Evolutionary conservation across 352 stramenopile genomes (phyloP), one percentile per base, ranked within the genome.

Genomic region (Phytophthora pseudosyringae): DNA sequence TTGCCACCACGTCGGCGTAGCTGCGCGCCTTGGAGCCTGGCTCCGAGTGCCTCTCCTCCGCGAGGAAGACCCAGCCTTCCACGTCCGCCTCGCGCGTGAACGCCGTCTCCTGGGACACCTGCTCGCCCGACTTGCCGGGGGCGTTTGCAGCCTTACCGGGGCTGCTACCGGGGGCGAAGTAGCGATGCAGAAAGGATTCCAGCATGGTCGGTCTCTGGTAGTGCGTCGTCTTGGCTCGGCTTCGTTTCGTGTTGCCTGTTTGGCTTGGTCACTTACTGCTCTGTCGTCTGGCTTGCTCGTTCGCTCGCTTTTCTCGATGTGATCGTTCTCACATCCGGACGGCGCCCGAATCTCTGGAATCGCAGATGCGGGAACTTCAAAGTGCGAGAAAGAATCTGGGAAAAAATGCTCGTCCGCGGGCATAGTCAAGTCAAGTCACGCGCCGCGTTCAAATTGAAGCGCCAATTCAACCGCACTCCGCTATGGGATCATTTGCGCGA

Each of bases 21-120:
- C 59, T 75, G 44, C 76, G 64, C 13, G 56, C 46, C 50, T 67
- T 80, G 7, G 51, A 59, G 32, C 43, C 59, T 47, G 50, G 11
- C 6, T 69, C 38, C 8, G 64, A 51, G 26, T 54, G 50, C 15
- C 60, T 55, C 16, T 78, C 69, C 44, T 81, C 57, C 11, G 68
- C 77, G 1, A 86, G 69, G 25, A 83, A 74, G 11, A 86, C 72
- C 77, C 77, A 86, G 5, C 67, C 77, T 41, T 86, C 77, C 33
- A 76, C 77, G 54, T 83, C 66, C 9, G 67, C 69, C 44, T 73
- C 68, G 31, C 68, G 70, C 28, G 73, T 79, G 32, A 77, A 73
- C 9, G 49, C 50, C 16, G 74, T 76, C 50, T 75, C 57, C 32
- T 75, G 64, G 12, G 59, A 77, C 6, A 69, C 52, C 21, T 75